Percentiles rank a stretch among this genome's conserved stretches.
phyloP scores from a whole-genome alignment of 2,329 filamentous ascomycete species.

The Diaporthe sp. region DNA sequence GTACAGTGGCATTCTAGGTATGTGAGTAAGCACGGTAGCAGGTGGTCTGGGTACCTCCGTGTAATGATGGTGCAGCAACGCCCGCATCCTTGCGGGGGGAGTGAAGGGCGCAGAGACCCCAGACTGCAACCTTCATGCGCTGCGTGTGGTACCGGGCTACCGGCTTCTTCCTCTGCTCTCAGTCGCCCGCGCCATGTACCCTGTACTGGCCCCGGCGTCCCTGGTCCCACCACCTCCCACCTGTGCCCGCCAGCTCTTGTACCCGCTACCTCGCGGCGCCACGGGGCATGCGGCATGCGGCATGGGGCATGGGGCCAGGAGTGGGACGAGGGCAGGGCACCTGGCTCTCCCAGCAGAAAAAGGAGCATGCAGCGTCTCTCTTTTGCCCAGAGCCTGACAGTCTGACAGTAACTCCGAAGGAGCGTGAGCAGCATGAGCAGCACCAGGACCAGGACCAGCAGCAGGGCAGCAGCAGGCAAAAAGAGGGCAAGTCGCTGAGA shows the following conservation, averaged over 20 bases:
- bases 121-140: conserved; percentile 30
- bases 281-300: conserved; percentile 2
- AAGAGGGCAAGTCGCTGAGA: conserved; percentile 11
- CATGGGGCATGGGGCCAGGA: conserved; percentile 4
- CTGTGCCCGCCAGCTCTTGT: conserved; percentile 6
- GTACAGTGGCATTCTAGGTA: not conserved
- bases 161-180: not conserved
- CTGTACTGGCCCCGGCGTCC: not conserved
- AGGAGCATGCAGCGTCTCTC: conserved; percentile 23
- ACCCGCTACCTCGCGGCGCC: conserved; percentile 27
- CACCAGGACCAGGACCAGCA: not conserved
- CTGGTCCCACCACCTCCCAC: conserved; percentile 10
- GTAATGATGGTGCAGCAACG: conserved; percentile 19
- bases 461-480: not conserved
- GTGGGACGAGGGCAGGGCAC: conserved; percentile 20
- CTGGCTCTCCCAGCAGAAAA: not conserved
- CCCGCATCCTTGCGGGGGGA: conserved; percentile 27
- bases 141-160: conserved; percentile 11
- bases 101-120: conserved; percentile 22
- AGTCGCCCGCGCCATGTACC: not conserved
- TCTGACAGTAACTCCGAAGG: not conserved
- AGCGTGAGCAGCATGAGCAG: not conserved
- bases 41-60: conserved; percentile 17
- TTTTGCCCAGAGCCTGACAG: conserved; percentile 13
- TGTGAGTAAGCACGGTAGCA: conserved; percentile 14